Base-by-base conservation (phyloP, 495 filamentous ascomycete species). In the Aspergillus sclerotioniger region DNA sequence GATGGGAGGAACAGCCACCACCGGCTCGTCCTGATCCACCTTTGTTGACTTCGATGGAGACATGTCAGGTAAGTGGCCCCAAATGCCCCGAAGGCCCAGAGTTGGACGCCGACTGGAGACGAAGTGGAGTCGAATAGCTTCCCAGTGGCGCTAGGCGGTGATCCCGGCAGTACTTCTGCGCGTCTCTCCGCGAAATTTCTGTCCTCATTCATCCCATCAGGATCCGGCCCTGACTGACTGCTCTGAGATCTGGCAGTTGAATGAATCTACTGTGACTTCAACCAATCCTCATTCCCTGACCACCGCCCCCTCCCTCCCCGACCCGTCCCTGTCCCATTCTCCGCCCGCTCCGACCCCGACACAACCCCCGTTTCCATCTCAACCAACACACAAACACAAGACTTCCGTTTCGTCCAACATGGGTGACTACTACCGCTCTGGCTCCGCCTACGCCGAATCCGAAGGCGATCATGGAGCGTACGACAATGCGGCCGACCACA, bases 1-100 rank as follows among this genome's bases (percentile, higher is more conserved):
- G 60, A 50, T 77, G 62, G 61, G 56, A 60, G 54, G 56, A 61
- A 35, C 25, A 53, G 6, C 46, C 58, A n/a, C 46, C 58, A n/a
- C 25, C 12, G 29, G 37, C 50, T 39, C 29, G 21, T 25, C 16
- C 39, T 12, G 45, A 35, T 15, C 41, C 54, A 44, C 20, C 46
- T 16, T 13, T 10, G n/a, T 47, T 10, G 46, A 13, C 46, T n/a
- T 25, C n/a, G n/a, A n/a, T 20, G 46, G 46, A 16, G 12, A 28
- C 46, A 25, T 25, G 25, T 2, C 25, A 25, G 47, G 47, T 50
- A 31, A 50, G 28, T n/a, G n/a, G n/a, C n/a, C 31, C 21, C 47
- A 28, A 28, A n/a, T n/a, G n/a, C n/a, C n/a, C n/a, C n/a, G n/a
- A n/a, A 15, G 31, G 25, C 3, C 15, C n/a, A 25, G 28, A 6